Percentiles rank a stretch among this genome's conserved stretches.
These are phyloP conservation scores for Chenopodium quinoa DNA, from an alignment of 148 eudicot species.

Conservation along the genomic window DNA sequence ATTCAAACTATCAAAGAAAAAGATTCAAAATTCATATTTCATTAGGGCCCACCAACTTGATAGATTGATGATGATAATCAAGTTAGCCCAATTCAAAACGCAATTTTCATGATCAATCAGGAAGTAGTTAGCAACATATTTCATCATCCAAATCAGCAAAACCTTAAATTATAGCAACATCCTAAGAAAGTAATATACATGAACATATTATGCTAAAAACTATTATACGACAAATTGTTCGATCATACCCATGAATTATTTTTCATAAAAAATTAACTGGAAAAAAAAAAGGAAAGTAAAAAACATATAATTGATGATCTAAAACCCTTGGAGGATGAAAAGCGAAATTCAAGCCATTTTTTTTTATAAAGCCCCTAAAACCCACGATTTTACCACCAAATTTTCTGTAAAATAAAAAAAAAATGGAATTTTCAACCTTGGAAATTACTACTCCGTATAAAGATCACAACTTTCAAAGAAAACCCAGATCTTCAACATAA, in stretches of 20 bases:
- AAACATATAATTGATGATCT: not conserved
- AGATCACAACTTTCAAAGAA: not conserved
- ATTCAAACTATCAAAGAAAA: not conserved
- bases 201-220: not conserved
- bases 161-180: not conserved
- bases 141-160: slow-evolving; percentile 17
- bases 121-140: not conserved
- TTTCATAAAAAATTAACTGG: not conserved
- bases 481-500: slow-evolving; percentile 22
- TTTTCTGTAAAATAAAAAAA: not conserved
- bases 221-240: not conserved
- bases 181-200: not conserved
- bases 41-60: slow-evolving; percentile 20
- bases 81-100: slow-evolving; percentile 9
- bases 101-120: slow-evolving; percentile 28
- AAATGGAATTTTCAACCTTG: not conserved
- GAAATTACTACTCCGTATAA: not conserved
- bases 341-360: not conserved
- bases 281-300: not conserved
- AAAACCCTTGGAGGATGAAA: not conserved
- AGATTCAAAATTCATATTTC: not conserved
- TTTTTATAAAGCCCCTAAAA: slow-evolving; percentile 28
- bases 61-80: slow-evolving; percentile 18
- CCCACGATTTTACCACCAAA: not conserved
- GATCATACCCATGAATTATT: slow-evolving; percentile 1